Base-by-base conservation (phyloP, 2,329 filamentous ascomycete genomes). In the Fusarium cicatricum region DNA sequence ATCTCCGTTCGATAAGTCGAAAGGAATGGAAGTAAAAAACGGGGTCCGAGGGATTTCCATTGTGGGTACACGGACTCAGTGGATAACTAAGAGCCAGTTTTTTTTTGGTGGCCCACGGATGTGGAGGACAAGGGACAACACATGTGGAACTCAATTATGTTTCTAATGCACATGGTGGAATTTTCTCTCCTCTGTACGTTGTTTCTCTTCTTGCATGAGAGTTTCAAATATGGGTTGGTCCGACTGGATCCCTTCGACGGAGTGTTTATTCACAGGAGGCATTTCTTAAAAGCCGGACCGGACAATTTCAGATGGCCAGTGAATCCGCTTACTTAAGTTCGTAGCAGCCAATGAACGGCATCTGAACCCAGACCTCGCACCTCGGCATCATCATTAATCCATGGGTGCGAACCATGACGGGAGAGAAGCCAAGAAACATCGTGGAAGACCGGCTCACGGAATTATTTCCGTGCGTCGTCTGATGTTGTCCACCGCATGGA, bases 361-460 rank as follows among this genome's bases (percentile, higher is more conserved):
- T 26, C 28, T 39, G 16, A 28, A 17, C 19, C 14, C 28, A 12
- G 15, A 17, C 33, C 15, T 36, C 15, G 33, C 33, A 17, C 43
- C 43, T 47, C 26, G 44, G 36, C 34, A 23, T 39, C 28, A 39
- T n/a, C 10, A 37, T 32, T 48, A 10, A 39, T 48, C 34, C 36
- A 47, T 38, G 9, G 33, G 8, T 32, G 29, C 14, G 29, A 36
- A 5, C 33, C n/a, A 36, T 36, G 33, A 17, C 33, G 11, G 15
- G 16, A 10, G 11, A 5, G 4, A 10, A 39, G 44, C 44, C 44
- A 48, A 48, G 44, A 39, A 36, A 31, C 15, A 48, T 39, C 26
- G 32, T 48, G 44, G 26, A 48, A 16, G 44, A 39, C 44, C 44
- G 34, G 44, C 44, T 50, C 59, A 60, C 50, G 49, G 31, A 40